phyloP scores from a whole-genome alignment of 1,284 basidiomycete species.

The Fomitopsis betulina region DNA sequence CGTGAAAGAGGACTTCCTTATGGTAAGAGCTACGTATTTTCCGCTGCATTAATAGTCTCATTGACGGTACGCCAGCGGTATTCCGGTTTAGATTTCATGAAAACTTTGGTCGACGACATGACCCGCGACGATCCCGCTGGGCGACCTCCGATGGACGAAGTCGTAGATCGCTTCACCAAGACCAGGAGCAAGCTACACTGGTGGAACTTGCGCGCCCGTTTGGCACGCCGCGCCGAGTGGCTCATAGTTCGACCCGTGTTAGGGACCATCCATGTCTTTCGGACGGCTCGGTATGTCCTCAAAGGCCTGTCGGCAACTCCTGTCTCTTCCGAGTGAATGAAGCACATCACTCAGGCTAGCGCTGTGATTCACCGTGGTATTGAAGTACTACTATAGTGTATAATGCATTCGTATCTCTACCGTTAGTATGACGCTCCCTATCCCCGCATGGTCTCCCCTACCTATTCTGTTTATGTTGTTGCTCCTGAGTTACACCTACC shows the following conservation, averaged over 20 bases:
- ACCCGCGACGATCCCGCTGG: slow-evolving; percentile 8
- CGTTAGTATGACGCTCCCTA: too few relatives aligned
- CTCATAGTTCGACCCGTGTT: background rate
- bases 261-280: background rate
- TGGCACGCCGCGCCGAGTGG: background rate
- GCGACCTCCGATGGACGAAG: slow-evolving; percentile 13
- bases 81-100: slow-evolving; percentile 9
- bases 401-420: too few relatives aligned
- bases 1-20: slow-evolving; percentile 22
- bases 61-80: too few relatives aligned
- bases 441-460: too few relatives aligned
- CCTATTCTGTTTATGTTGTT: too few relatives aligned
- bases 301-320: background rate
- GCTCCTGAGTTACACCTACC: too few relatives aligned
- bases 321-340: background rate
- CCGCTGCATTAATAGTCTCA: too few relatives aligned
- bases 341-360: too few relatives aligned
- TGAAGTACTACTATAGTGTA: too few relatives aligned
- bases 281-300: background rate
- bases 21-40: slow-evolving; percentile 1
- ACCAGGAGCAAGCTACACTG: background rate
- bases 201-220: slow-evolving; percentile 1
- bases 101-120: slow-evolving; percentile 11
- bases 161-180: slow-evolving; percentile 10
- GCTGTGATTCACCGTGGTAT: too few relatives aligned